phyloP scores from a whole-genome alignment of 164 flowering plant species.

The Aristolochia contorta region DNA sequence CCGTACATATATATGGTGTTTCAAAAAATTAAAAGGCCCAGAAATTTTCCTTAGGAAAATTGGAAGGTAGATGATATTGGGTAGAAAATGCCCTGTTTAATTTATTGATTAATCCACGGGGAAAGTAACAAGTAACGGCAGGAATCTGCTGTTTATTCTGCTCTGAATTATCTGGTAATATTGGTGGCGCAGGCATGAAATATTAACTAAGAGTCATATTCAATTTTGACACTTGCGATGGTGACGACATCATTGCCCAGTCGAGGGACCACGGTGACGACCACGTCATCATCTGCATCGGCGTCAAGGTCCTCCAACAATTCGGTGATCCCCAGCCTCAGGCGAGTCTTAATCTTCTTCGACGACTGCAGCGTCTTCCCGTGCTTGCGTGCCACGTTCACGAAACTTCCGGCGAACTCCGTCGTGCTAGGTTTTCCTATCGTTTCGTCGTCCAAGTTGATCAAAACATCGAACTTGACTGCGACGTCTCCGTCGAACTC shows the following conservation, averaged over 20 bases:
- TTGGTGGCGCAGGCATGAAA: no score
- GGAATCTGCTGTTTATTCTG: no score
- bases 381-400: slow-evolving; percentile 32
- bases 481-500: slow-evolving; percentile 25
- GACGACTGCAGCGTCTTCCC: slow-evolving; percentile 1
- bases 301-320: slow-evolving; percentile 34
- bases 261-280: slow-evolving; percentile 7
- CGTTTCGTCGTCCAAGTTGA: slow-evolving; percentile 45
- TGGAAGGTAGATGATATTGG: no score
- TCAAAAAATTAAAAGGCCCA: no score
- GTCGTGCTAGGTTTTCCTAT: slow-evolving; percentile 18
- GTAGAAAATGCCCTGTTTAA: no score
- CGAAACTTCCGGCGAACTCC: slow-evolving; percentile 55
- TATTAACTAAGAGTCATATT: no score
- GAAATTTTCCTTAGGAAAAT: no score
- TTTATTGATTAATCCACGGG: no score
- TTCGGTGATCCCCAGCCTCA: slow-evolving; percentile 19
- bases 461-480: slow-evolving; percentile 49
- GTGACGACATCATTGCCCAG: slow-evolving; percentile 7
- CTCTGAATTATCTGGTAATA: no score
- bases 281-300: slow-evolving; percentile 27
- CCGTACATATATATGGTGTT: no score
- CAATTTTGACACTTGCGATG: slow-evolving; percentile 1
- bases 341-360: slow-evolving; percentile 9
- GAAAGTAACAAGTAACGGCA: no score